Base-by-base conservation (phyloP, 768 basidiomycete species). In the Termitomyces heimii region DNA sequence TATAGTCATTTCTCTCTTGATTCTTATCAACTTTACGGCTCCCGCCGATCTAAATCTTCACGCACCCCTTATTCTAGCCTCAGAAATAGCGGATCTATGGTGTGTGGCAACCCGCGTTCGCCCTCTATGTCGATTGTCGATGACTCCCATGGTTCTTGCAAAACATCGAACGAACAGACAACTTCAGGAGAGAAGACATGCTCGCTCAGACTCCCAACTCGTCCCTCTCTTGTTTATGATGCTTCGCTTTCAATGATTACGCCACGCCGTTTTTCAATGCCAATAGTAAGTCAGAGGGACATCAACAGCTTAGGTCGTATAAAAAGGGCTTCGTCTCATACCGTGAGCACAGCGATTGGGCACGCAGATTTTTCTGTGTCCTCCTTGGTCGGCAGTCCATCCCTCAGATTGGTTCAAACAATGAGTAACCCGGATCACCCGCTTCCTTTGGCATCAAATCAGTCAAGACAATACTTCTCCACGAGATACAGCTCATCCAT, bases 181-280 rank as follows among this genome's bases (percentile, higher is more conserved):
- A 47, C 35, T 18, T 48, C 40, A 35, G 52, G 8, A 29, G 58
- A 56, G 40, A 60, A 48, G 45, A 53, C 44, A 60, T 29, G 61
- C 53, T 26, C 64, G 26, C 55, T 64, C 26, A 55, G 51, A 47
- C 58, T 65, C 24, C 65, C 63, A 18, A 51, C 60, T 56, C 57
- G 54, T 12, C 56, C 67, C n/a, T 63, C 64, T 22, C 61, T 59
- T 29, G 57, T 57, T n/a, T 54, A 63, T 32, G 40, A 57, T 14
- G 59, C 57, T 32, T 60, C 62, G 20, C 53, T 51, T 20, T 24
- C 32, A 8, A 51, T 51, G 40, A 44, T 47, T 7, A 53, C 46
- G 18, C 26, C 53, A 31, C 65, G 73, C 37, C 70, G 70, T 37
- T 64, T 68, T 58, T 73, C 73, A n/a, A 66, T 71, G 59, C 71